phyloP scores from a whole-genome alignment of 2,329 filamentous ascomycete genomes.

The Capronia americana region DNA sequence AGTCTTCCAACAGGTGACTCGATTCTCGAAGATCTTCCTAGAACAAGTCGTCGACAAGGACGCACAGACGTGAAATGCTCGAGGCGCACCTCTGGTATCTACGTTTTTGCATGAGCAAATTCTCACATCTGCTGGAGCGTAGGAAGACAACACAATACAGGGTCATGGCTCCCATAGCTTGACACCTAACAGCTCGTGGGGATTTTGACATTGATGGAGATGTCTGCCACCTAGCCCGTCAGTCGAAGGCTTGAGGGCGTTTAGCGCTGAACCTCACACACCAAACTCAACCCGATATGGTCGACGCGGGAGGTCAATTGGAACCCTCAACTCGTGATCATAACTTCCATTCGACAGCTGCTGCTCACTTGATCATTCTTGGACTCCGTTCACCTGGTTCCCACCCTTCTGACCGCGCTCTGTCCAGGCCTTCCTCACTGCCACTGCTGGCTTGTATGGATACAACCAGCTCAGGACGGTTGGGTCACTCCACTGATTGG shows the following conservation, averaged over 20 bases:
- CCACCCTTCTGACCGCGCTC: background rate
- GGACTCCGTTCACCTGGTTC: background rate
- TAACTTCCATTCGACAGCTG: background rate
- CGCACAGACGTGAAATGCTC: background rate
- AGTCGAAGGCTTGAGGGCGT: background rate
- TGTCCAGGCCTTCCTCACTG: constrained; percentile 45
- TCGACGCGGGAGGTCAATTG: background rate
- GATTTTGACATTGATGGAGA: background rate
- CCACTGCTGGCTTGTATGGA: constrained; percentile 53
- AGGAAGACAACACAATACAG: background rate
- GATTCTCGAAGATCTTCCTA: constrained; percentile 80
- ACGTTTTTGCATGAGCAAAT: background rate
- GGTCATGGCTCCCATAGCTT: background rate
- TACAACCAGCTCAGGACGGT: constrained; percentile 56
- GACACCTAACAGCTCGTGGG: background rate
- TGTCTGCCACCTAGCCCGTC: background rate
- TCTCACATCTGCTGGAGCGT: background rate
- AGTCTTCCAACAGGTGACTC: constrained; percentile 82
- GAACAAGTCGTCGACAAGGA: constrained; percentile 58
- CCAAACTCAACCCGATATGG: background rate
- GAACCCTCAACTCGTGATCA: background rate
- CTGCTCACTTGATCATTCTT: background rate
- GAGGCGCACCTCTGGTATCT: background rate
- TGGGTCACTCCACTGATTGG: constrained; percentile 58
- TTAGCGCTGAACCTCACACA: background rate